Percentiles rank a stretch among this genome's conserved stretches.
Conservation (phyloP, 148 eudicot species). For the Cornus suecica region DNA sequence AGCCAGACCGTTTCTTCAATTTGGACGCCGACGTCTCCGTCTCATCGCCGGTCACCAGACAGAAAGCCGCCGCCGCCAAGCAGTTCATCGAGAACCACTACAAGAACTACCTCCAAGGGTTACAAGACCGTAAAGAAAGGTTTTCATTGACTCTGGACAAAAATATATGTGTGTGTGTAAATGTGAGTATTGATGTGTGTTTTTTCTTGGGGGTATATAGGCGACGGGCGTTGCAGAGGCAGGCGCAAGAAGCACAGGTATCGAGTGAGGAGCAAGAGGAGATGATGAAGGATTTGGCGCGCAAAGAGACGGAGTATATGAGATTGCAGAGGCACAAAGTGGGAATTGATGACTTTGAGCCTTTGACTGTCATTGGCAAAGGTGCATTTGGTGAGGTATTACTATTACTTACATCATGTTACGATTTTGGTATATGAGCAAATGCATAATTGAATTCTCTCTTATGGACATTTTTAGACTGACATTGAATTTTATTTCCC, state of each 20-base stretch:
- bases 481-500: neutral
- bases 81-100: constrained; percentile 59
- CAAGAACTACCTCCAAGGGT: constrained; percentile 48
- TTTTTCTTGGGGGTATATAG: constrained; percentile 31
- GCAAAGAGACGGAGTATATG: constrained; percentile 64
- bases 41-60: constrained; percentile 46
- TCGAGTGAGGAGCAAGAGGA: constrained; percentile 61
- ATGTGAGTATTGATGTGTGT: neutral
- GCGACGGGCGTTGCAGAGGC: constrained; percentile 54
- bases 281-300: constrained; percentile 64
- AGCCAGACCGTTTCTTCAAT: constrained; percentile 33
- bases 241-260: constrained; percentile 54
- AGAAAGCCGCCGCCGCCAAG: constrained; percentile 52
- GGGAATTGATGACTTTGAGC: constrained; percentile 78
- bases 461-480: neutral
- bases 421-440: too few relatives aligned
- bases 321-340: constrained; percentile 74
- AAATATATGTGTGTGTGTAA: neutral
- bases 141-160: neutral
- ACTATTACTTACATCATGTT: neutral
- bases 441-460: neutral
- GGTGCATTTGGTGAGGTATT: constrained; percentile 80
- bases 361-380: constrained; percentile 61
- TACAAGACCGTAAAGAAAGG: constrained; percentile 60
- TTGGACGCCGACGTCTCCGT: constrained; percentile 36